phyloP scores from a whole-genome alignment of 208 protist genomes.

The Novymonas esmeraldas region DNA sequence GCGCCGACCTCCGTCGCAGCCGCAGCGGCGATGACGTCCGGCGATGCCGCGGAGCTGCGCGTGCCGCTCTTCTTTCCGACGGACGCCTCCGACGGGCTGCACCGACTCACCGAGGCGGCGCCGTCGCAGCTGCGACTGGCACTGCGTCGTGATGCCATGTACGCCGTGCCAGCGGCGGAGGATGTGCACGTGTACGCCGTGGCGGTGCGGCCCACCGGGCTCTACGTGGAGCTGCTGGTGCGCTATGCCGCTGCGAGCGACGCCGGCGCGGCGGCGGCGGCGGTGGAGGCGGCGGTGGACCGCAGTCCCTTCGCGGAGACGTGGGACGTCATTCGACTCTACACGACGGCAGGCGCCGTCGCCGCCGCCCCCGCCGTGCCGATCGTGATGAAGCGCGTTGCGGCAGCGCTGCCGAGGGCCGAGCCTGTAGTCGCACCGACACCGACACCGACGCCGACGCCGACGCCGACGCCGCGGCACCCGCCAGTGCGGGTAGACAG shows the following conservation, averaged over 20 bases:
- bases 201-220: neutral
- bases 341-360: neutral
- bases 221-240: slow-evolving; percentile 7
- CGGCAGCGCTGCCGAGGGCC: too few relatives aligned
- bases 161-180: neutral
- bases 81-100: slow-evolving; percentile 1
- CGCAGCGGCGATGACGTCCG: neutral
- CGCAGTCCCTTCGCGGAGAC: slow-evolving; percentile 4
- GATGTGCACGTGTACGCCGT: slow-evolving; percentile 2
- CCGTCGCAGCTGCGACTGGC: slow-evolving; percentile 7
- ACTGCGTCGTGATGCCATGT: slow-evolving; percentile 1
- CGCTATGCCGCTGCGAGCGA: neutral
- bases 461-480: neutral
- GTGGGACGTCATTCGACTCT: slow-evolving; percentile 8
- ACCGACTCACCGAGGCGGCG: slow-evolving; percentile 6
- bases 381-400: neutral
- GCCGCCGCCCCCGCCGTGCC: neutral
- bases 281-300: neutral
- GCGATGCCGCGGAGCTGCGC: neutral
- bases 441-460: neutral
- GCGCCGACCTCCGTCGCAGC: neutral
- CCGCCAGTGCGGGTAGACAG: neutral
- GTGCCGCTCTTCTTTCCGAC: neutral
- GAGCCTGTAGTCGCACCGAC: too few relatives aligned
- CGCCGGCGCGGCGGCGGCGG: neutral